A percentile compares a stretch with the other conserved stretches of the same genome.
phyloP scores from a whole-genome alignment of 805 yeast species.

The Hanseniaspora opuntiae region DNA sequence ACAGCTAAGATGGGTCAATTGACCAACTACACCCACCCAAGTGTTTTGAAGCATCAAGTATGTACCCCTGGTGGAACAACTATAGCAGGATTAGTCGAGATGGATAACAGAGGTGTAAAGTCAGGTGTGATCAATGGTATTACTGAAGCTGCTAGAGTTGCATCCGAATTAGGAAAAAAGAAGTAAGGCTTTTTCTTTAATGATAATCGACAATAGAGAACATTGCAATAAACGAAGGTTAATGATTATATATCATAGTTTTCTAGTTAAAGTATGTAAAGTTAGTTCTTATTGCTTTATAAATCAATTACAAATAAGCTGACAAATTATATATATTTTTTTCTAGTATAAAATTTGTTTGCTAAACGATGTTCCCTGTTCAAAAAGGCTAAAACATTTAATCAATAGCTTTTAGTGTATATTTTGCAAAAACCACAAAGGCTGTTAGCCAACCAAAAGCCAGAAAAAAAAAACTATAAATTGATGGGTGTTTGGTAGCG shows the following conservation, averaged over 20 bases:
- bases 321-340: not conserved
- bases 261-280: too few relatives aligned
- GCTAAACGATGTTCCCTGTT: not conserved
- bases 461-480: too few relatives aligned
- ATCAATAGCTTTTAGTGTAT: too few relatives aligned
- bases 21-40: slow-evolving; percentile 69
- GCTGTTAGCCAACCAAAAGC: too few relatives aligned
- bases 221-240: too few relatives aligned
- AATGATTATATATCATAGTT: too few relatives aligned
- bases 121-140: slow-evolving; percentile 78
- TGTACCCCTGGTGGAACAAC: slow-evolving; percentile 98
- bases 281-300: too few relatives aligned
- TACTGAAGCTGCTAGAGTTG: slow-evolving; percentile 80
- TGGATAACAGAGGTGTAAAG: slow-evolving; percentile 86
- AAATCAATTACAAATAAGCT: too few relatives aligned
- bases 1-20: slow-evolving; percentile 79
- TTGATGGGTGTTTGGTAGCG: too few relatives aligned
- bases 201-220: too few relatives aligned
- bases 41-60: slow-evolving; percentile 69
- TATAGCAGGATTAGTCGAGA: slow-evolving; percentile 79
- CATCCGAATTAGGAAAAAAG: slow-evolving; percentile 45
- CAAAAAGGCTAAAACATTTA: not conserved
- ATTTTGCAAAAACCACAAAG: too few relatives aligned
- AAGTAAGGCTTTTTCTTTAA: slow-evolving; percentile 12
- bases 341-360: not conserved